phyloP scores from a whole-genome alignment of 495 filamentous ascomycete genomes.

The Astrothelium macrocarpum region DNA sequence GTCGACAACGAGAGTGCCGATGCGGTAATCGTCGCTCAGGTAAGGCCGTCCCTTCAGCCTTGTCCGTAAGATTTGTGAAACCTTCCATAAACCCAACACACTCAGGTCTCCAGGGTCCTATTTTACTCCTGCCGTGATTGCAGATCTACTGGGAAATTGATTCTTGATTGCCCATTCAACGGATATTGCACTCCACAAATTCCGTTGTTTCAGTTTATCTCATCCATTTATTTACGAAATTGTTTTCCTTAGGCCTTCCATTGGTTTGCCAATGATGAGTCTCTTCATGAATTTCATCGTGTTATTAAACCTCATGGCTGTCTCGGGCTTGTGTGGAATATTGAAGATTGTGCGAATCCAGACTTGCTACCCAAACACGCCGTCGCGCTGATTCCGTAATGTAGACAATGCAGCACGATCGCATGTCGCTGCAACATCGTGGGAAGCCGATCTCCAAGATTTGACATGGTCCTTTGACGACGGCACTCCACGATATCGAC shows the following conservation, averaged over 20 bases:
- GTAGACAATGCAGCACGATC: constrained; percentile 18
- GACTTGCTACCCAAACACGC: background rate
- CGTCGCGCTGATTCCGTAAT: background rate
- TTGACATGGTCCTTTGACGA: constrained; percentile 24
- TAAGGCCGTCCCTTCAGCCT: constrained; percentile 25
- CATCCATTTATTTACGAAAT: background rate
- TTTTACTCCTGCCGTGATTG: background rate
- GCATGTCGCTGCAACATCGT: constrained; percentile 11
- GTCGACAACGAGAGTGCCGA: constrained; percentile 49
- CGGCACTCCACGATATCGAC: constrained; percentile 42
- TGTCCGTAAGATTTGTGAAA: background rate
- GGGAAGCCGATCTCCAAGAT: constrained; percentile 17
- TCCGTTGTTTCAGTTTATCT: background rate
- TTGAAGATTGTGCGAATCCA: constrained; percentile 49
- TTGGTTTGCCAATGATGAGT: constrained; percentile 49
- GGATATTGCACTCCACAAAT: background rate
- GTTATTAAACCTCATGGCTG: constrained; percentile 42
- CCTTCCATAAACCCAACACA: background rate
- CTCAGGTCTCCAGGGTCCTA: no score
- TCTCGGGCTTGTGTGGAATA: constrained; percentile 57
- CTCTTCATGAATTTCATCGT: constrained; percentile 50
- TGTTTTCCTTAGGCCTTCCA: constrained; percentile 21
- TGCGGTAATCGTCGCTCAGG: constrained; percentile 55
- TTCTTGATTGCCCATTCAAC: background rate
- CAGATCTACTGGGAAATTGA: background rate